These are phyloP conservation scores for Nothophytophthora sp. DNA, from an alignment of 352 stramenopile genomes.

Conservation along the genomic window DNA sequence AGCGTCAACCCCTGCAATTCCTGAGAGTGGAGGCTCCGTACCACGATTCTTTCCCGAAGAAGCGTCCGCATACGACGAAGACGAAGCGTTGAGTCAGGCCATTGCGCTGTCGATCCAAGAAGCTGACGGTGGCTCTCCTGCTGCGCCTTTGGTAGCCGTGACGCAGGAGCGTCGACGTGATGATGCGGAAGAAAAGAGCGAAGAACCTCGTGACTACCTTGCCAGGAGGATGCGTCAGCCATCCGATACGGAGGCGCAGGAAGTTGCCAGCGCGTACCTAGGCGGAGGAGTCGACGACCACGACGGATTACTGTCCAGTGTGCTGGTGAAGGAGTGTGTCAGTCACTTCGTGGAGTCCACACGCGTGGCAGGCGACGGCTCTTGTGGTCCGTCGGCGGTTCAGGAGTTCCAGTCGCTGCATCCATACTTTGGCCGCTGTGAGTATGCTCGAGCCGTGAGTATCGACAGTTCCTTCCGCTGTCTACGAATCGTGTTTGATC, in stretches of 20 bases:
- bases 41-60: constrained; percentile 1
- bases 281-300: constrained; percentile 49
- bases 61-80: constrained; percentile 9
- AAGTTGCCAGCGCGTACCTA: constrained; percentile 58
- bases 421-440: constrained; percentile 81
- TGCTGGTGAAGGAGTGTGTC: constrained; percentile 85
- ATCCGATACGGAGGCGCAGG: constrained; percentile 63
- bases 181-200: constrained; percentile 41
- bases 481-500: constrained; percentile 82
- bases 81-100: constrained; percentile 35
- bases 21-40: neutral
- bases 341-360: constrained; percentile 86
- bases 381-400: constrained; percentile 13
- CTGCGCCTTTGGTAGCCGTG: neutral
- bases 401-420: constrained; percentile 84
- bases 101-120: constrained; percentile 53
- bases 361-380: constrained; percentile 59
- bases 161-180: neutral
- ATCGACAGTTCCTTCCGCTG: constrained; percentile 54
- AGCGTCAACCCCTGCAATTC: neutral
- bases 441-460: constrained; percentile 68
- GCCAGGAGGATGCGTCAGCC: constrained; percentile 36
- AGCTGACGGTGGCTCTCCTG: neutral
- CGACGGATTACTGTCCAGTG: constrained; percentile 62
- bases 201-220: constrained; percentile 3